Conservation (phyloP, 352 stramenopile species). For the Phytophthora fragariae region DNA sequence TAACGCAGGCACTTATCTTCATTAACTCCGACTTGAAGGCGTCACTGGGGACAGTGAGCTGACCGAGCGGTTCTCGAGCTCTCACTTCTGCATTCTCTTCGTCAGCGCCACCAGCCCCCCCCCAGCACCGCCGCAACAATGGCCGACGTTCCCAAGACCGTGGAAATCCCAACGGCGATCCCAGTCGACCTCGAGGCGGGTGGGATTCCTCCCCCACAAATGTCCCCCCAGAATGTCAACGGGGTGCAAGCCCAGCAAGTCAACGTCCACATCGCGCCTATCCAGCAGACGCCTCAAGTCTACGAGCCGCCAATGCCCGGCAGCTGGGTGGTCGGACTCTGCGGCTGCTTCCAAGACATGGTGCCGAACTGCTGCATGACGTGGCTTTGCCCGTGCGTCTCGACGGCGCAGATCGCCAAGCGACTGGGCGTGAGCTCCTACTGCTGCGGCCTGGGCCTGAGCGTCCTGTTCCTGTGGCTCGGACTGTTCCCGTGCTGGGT, state of each 20-base stretch:
- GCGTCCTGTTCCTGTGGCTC: background rate
- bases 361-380: conserved; percentile 49
- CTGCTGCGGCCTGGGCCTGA: conserved; percentile 7
- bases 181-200: conserved; percentile 1
- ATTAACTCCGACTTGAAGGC: background rate
- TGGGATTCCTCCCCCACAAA: background rate
- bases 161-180: background rate
- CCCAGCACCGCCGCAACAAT: background rate
- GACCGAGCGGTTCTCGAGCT: background rate
- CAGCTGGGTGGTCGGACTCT: conserved; percentile 33
- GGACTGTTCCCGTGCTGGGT: conserved; percentile 8
- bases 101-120: background rate
- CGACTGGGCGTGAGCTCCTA: conserved; percentile 41
- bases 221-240: background rate
- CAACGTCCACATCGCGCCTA: background rate
- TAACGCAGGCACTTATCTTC: background rate
- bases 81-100: conserved; percentile 1
- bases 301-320: conserved; percentile 9
- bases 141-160: background rate
- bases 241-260: background rate
- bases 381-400: conserved; percentile 48
- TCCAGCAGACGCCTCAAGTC: background rate
- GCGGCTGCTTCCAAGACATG: conserved; percentile 40
- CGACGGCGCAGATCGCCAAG: conserved; percentile 45
- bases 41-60: background rate